Conservation (phyloP, 495 filamentous ascomycete genomes). For the Xylaria curta region DNA sequence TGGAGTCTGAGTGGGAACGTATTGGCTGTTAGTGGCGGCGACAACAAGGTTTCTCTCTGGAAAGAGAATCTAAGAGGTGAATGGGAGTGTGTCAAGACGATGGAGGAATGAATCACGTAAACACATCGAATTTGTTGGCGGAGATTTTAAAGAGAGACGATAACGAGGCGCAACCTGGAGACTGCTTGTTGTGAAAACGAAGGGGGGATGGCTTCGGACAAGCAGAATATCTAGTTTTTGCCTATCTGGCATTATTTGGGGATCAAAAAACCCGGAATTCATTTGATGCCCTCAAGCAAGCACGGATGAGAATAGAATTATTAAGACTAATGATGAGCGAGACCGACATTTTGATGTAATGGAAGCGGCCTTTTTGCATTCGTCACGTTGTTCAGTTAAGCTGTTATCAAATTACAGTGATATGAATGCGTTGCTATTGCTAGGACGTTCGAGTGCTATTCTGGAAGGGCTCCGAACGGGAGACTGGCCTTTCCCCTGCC, state of each 20-base stretch:
- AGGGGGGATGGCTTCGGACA: neutral
- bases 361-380: neutral
- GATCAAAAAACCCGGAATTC: neutral
- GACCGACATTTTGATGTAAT: neutral
- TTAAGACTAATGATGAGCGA: neutral
- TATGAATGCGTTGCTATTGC: neutral
- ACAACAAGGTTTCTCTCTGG: constrained; percentile 95
- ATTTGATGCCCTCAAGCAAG: constrained; percentile 11
- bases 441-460: neutral
- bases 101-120: constrained; percentile 74
- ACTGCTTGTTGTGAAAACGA: neutral
- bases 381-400: neutral
- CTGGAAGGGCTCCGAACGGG: neutral
- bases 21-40: constrained; percentile 87
- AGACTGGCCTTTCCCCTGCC: too few relatives aligned
- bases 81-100: constrained; percentile 96
- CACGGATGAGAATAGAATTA: constrained; percentile 22
- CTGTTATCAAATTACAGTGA: neutral
- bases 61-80: constrained; percentile 79
- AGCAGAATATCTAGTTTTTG: neutral
- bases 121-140: constrained; percentile 6
- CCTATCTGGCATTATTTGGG: constrained; percentile 2
- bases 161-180: neutral
- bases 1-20: constrained; percentile 99
- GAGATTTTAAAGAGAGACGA: constrained; percentile 22